Percentiles rank a stretch among this genome's conserved stretches.
These are phyloP conservation scores for Salix viminalis DNA, from an alignment of 345 rosid species.

Conservation along the genomic window DNA sequence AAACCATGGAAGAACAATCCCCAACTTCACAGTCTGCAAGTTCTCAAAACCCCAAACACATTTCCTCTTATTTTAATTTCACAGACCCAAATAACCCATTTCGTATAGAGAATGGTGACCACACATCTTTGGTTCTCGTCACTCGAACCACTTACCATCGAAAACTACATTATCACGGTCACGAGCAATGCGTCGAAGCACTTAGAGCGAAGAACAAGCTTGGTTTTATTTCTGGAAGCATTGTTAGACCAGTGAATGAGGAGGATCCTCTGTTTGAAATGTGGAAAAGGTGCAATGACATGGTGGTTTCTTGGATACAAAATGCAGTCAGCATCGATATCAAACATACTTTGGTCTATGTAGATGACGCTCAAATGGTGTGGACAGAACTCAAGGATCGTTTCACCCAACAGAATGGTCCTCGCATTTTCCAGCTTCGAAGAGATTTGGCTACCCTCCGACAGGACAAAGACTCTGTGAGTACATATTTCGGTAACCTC, in stretches of 20 bases:
- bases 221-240: too few relatives aligned
- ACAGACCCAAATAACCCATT: not conserved
- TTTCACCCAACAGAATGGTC: not conserved
- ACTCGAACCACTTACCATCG: not conserved
- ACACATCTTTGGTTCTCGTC: not conserved
- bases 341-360: not conserved
- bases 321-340: not conserved
- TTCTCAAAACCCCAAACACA: not conserved
- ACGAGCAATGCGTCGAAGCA: not conserved
- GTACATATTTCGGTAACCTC: not conserved
- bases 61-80: too few relatives aligned
- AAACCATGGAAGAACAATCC: not conserved
- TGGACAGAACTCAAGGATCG: not conserved
- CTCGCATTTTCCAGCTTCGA: not conserved
- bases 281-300: not conserved
- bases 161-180: not conserved
- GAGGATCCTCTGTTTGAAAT: not conserved
- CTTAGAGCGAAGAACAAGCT: not conserved
- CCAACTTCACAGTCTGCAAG: too few relatives aligned
- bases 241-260: too few relatives aligned
- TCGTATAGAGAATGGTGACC: not conserved
- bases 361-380: not conserved
- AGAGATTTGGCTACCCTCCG: not conserved
- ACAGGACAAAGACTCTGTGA: not conserved
- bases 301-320: not conserved